These are phyloP conservation scores for Penicillium atrosanguineum DNA, from an alignment of 495 filamentous ascomycete genomes.

Conservation along the genomic window DNA sequence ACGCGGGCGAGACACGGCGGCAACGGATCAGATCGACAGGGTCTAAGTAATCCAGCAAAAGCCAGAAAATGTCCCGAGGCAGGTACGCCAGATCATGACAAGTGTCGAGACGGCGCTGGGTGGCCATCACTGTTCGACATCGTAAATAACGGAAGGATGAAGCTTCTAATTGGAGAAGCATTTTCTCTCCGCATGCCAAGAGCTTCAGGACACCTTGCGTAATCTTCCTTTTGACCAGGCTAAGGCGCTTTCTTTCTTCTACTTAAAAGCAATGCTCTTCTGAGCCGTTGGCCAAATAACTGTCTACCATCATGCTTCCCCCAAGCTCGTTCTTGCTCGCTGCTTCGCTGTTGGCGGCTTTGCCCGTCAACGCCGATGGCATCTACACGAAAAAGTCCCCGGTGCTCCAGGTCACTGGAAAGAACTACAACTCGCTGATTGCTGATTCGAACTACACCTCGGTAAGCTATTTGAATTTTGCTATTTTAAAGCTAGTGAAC, in stretches of 20 bases:
- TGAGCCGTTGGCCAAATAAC: neutral
- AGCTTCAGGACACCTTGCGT: slow-evolving; percentile 51
- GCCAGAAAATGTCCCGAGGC: slow-evolving; percentile 45
- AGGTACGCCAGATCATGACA: slow-evolving; percentile 29
- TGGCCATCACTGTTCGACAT: slow-evolving; percentile 8
- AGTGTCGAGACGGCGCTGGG: neutral
- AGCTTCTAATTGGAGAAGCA: slow-evolving; percentile 19
- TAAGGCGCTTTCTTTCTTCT: slow-evolving; percentile 12
- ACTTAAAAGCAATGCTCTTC: slow-evolving; percentile 1
- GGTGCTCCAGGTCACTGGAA: slow-evolving; percentile 82
- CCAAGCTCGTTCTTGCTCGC: slow-evolving; percentile 35
- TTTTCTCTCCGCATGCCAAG: slow-evolving; percentile 39
- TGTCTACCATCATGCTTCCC: slow-evolving; percentile 22
- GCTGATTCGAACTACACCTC: slow-evolving; percentile 87
- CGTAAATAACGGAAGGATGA: neutral
- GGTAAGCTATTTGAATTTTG: slow-evolving; percentile 49
- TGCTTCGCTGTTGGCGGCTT: slow-evolving; percentile 54
- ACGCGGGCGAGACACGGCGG: slow-evolving; percentile 54
- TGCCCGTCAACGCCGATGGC: slow-evolving; percentile 62
- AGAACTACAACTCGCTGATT: slow-evolving; percentile 81
- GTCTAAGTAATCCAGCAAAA: slow-evolving; percentile 39
- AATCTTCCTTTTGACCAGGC: slow-evolving; percentile 11
- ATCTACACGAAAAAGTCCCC: slow-evolving; percentile 85
- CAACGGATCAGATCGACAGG: slow-evolving; percentile 52
- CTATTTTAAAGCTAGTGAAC: neutral